These are phyloP conservation scores for Talaromyces sp. DNA, from an alignment of 2,329 filamentous ascomycete genomes.

Conservation along the genomic window DNA sequence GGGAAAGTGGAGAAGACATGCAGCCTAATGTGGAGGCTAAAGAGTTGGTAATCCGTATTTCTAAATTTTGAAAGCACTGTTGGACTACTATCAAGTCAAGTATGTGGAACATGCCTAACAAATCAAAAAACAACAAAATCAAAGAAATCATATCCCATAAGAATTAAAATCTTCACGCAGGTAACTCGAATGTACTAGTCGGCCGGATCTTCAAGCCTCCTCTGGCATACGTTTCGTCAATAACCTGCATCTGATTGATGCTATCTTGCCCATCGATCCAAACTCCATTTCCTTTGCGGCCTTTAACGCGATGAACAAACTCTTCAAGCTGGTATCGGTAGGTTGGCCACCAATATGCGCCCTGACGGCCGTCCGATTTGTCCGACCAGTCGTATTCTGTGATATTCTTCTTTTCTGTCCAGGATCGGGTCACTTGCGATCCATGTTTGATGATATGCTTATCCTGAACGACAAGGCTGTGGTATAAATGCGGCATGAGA, in stretches of 20 bases:
- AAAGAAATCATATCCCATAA: neutral
- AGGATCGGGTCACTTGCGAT: conserved; percentile 11
- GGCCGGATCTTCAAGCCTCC: conserved; percentile 22
- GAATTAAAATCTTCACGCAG: neutral
- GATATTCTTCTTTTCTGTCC: conserved; percentile 13
- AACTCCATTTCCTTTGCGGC: conserved; percentile 26
- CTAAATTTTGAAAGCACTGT: no score
- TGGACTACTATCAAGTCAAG: no score
- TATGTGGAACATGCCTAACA: neutral
- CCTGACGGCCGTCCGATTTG: conserved; percentile 12
- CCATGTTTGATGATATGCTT: conserved; percentile 22
- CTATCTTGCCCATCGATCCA: conserved; percentile 43
- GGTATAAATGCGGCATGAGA: conserved; percentile 14
- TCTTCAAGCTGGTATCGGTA: conserved; percentile 45
- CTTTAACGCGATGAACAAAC: conserved; percentile 44
- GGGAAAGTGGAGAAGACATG: neutral
- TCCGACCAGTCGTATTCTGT: conserved; percentile 17
- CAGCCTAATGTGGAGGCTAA: neutral
- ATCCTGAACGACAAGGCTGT: conserved; percentile 27
- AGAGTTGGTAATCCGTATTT: no score
- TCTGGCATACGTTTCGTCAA: conserved; percentile 45
- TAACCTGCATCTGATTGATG: conserved; percentile 40
- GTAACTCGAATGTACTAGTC: conserved; percentile 7
- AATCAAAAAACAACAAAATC: neutral
- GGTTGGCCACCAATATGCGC: conserved; percentile 37